Conservation (phyloP, 2,329 filamentous ascomycete species). For the Amauroascus niger region DNA sequence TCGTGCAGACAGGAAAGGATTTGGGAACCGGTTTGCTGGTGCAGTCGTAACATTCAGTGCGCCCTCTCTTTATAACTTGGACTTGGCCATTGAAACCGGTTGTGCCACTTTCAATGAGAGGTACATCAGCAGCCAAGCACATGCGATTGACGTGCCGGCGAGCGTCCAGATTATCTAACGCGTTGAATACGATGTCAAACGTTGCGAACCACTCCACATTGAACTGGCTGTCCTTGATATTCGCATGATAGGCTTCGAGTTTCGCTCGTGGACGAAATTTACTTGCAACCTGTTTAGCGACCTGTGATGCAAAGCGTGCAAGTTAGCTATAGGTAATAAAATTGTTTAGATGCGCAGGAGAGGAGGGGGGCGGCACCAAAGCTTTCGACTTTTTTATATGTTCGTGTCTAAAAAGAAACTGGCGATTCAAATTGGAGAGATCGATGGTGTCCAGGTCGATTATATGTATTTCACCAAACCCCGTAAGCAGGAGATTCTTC, state of each 20-base stretch:
- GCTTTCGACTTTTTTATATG: slow-evolving; percentile 98
- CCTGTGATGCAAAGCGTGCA: slow-evolving; percentile 42
- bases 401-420: slow-evolving; percentile 92
- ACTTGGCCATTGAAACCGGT: slow-evolving; percentile 97
- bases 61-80: slow-evolving; percentile 84
- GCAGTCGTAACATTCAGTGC: slow-evolving; percentile 95
- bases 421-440: slow-evolving; percentile 90
- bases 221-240: slow-evolving; percentile 86
- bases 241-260: slow-evolving; percentile 81
- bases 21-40: slow-evolving; percentile 81
- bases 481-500: slow-evolving; percentile 86
- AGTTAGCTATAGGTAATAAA: slow-evolving; percentile 15
- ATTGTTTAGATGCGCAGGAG: slow-evolving; percentile 4
- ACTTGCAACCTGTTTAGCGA: slow-evolving; percentile 83
- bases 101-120: slow-evolving; percentile 90
- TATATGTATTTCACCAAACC: slow-evolving; percentile 86
- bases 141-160: slow-evolving; percentile 93
- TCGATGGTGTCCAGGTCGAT: slow-evolving; percentile 98
- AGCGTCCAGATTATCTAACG: slow-evolving; percentile 89
- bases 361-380: slow-evolving; percentile 51
- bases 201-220: slow-evolving; percentile 75
- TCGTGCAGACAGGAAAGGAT: slow-evolving; percentile 91
- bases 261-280: slow-evolving; percentile 83
- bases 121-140: slow-evolving; percentile 84
- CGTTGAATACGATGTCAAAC: slow-evolving; percentile 89